phyloP scores from a whole-genome alignment of 768 basidiomycete species.

The Rickenella mellea region DNA sequence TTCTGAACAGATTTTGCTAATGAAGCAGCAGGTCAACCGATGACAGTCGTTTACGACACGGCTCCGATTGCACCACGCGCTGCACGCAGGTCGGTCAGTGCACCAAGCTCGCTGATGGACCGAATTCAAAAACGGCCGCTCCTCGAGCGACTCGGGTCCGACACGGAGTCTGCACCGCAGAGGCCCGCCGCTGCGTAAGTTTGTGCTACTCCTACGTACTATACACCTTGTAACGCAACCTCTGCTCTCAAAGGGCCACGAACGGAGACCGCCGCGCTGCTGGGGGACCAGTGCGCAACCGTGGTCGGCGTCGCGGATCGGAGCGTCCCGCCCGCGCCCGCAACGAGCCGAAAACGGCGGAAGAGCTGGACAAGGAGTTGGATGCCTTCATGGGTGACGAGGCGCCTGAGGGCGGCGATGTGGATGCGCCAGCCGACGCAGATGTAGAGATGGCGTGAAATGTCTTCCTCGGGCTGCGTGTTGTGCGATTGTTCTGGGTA shows the following conservation, averaged over 20 bases:
- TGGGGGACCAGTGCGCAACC: conserved; percentile 24
- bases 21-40: conserved; percentile 63
- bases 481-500: too few relatives aligned
- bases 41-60: conserved; percentile 58
- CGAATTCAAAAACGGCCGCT: conserved; percentile 71
- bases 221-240: not conserved
- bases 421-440: conserved; percentile 14
- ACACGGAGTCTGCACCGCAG: not conserved
- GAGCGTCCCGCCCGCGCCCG: conserved; percentile 4
- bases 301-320: conserved; percentile 16
- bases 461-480: too few relatives aligned
- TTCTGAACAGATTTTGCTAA: not conserved
- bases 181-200: not conserved
- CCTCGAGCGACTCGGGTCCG: conserved; percentile 41
- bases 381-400: conserved; percentile 76
- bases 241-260: not conserved
- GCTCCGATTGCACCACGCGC: conserved; percentile 27
- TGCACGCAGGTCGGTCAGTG: conserved; percentile 31
- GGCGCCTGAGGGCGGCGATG: conserved; percentile 15
- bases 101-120: conserved; percentile 56
- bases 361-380: conserved; percentile 81
- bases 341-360: conserved; percentile 62
- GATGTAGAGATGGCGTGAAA: conserved; percentile 59
- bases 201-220: not conserved
- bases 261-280: not conserved